Conservation (phyloP, 2,329 filamentous ascomycete species). For the Ophiocordyceps robertsii region DNA sequence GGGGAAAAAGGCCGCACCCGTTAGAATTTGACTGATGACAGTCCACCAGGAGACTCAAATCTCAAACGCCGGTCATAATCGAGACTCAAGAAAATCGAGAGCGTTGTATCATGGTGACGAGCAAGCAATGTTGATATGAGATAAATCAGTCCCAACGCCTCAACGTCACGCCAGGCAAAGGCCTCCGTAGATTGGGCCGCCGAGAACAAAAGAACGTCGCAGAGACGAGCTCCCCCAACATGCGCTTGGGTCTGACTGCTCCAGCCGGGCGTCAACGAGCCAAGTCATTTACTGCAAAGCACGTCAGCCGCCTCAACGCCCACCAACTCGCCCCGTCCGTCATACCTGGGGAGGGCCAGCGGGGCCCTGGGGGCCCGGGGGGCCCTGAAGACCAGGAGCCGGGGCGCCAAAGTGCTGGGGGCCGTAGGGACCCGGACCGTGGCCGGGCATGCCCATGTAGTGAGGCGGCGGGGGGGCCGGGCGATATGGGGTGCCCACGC, state of each 20-base stretch:
- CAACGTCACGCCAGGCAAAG: constrained; percentile 12
- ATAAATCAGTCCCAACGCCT: constrained; percentile 16
- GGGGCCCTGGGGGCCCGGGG: constrained; percentile 22
- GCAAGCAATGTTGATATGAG: constrained; percentile 16
- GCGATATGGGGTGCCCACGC: constrained; percentile 91
- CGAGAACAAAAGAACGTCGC: constrained; percentile 11
- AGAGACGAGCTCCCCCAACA: constrained; percentile 7
- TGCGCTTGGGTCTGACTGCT: constrained; percentile 2
- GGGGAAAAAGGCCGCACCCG: constrained; percentile 10
- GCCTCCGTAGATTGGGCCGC: constrained; percentile 6
- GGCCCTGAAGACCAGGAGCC: constrained; percentile 22
- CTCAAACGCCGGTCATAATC: constrained; percentile 29
- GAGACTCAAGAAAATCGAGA: constrained; percentile 16
- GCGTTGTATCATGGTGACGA: constrained; percentile 13
- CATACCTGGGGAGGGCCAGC: constrained; percentile 26
- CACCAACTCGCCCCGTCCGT: not conserved
- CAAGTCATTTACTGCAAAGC: constrained; percentile 5
- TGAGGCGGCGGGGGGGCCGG: constrained; percentile 62
- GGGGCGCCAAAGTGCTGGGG: constrained; percentile 19
- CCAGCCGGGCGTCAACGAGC: not conserved
- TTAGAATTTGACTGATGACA: constrained; percentile 23
- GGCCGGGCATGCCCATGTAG: constrained; percentile 36
- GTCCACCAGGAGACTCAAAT: constrained; percentile 21
- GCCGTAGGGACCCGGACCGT: constrained; percentile 29
- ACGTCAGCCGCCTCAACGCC: not conserved